Percentiles rank a stretch among this genome's conserved stretches.
These are phyloP conservation scores for Escallonia rubra DNA, from an alignment of 129 eudicot genomes.

Conservation along the genomic window DNA sequence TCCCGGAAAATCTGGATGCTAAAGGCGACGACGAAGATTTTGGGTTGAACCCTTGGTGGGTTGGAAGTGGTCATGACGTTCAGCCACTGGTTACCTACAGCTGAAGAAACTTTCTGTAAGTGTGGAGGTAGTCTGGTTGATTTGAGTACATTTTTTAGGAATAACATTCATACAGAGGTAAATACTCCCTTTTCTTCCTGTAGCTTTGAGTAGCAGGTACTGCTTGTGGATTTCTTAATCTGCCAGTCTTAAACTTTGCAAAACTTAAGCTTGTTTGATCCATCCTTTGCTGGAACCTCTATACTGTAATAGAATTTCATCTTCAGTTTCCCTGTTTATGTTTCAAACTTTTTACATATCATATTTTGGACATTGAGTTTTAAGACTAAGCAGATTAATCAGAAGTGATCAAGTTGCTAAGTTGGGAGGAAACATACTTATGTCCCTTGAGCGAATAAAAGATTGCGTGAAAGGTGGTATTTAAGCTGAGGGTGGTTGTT, in stretches of 20 bases:
- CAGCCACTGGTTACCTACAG: constrained; percentile 23
- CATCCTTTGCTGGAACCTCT: background rate
- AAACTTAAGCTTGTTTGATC: background rate
- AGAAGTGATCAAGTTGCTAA: constrained; percentile 4
- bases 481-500: constrained; percentile 33
- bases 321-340: background rate
- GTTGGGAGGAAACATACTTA: constrained; percentile 21
- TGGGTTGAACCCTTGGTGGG: constrained; percentile 38
- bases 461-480: constrained; percentile 14
- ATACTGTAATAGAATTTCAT: background rate
- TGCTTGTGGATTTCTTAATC: background rate
- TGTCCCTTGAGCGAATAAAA: constrained; percentile 14
- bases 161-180: constrained; percentile 4
- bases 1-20: constrained; percentile 25
- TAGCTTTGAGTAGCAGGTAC: constrained; percentile 4
- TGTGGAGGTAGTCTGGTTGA: constrained; percentile 6
- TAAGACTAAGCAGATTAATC: background rate
- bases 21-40: constrained; percentile 23
- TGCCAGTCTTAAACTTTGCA: background rate
- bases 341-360: background rate
- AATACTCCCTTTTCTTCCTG: background rate
- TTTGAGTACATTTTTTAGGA: background rate
- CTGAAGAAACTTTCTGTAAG: constrained; percentile 1
- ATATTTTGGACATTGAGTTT: background rate
- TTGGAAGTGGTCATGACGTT: constrained; percentile 18